A percentile compares a stretch with the other conserved stretches of the same genome.
These are phyloP conservation scores for Cryptococcus jaspeensis DNA, from an alignment of 1,284 basidiomycete genomes.

Conservation along the genomic window DNA sequence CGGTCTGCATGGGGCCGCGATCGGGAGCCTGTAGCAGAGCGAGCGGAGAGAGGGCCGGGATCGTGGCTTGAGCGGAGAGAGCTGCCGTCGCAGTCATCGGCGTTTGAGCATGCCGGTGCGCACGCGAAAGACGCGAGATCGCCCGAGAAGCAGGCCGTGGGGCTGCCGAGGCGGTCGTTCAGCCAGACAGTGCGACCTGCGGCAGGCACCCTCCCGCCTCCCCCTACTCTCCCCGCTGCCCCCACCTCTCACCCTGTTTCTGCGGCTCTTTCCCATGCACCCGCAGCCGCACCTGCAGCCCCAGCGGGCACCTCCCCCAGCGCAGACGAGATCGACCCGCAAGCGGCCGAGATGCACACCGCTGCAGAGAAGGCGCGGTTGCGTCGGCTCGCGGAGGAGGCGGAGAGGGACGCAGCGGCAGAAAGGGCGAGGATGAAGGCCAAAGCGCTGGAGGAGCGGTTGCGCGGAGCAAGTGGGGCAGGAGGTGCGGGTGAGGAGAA, in stretches of 20 bases:
- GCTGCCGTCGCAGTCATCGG: background rate
- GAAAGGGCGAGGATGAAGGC: slow-evolving; percentile 85
- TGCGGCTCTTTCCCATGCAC: background rate
- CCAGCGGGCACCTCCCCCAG: background rate
- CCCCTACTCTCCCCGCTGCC: background rate
- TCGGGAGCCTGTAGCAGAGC: slow-evolving; percentile 2
- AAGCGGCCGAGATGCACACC: slow-evolving; percentile 81
- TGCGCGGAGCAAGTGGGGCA: slow-evolving; percentile 37
- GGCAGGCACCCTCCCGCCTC: background rate
- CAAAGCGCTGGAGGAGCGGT: slow-evolving; percentile 73
- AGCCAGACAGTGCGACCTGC: slow-evolving; percentile 4
- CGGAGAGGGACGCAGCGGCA: slow-evolving; percentile 74
- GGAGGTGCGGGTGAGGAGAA: background rate
- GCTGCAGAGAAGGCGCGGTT: slow-evolving; percentile 80
- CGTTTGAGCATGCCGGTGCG: background rate
- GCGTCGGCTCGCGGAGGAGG: slow-evolving; percentile 74
- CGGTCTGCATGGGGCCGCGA: slow-evolving; percentile 17
- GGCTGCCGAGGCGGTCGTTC: slow-evolving; percentile 17
- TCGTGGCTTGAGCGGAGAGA: too few species aligned
- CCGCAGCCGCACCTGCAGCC: background rate
- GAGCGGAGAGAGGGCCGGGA: too few species aligned
- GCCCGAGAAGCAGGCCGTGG: slow-evolving; percentile 16
- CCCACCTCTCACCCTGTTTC: background rate
- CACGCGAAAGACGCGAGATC: slow-evolving; percentile 2
- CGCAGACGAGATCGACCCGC: slow-evolving; percentile 53